Base-by-base conservation (phyloP, 305 asterid genomes). In the Coffea humblotiana region DNA sequence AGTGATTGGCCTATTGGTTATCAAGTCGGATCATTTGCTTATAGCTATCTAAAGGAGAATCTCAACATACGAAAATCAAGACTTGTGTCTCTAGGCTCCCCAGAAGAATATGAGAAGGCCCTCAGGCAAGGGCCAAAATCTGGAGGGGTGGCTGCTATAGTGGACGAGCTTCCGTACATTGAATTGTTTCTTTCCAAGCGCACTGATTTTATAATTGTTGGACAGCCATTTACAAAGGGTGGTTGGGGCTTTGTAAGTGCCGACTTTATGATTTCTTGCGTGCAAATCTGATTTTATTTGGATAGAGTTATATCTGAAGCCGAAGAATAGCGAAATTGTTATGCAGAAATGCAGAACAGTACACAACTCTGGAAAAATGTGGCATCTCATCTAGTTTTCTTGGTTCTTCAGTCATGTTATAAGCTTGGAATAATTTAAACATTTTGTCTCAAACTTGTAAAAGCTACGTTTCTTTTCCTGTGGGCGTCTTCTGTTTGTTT, bases 171-270 rank as follows among this genome's bases (percentile, higher is more conserved):
- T 49, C 95, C 98, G 4, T 93, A 94, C 35, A 6, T 94, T 2
- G 97, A 93, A 71, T 86, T 91, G 74, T 93, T 93, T 89, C 83
- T 94, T 84, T 86, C 93, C 6, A 84, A 87, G 61, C 88, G 87
- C 56, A 88, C 91, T 90, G 87, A 87, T 80, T 94, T 90, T 88
- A 90, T 91, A 87, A 82, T 92, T 54, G 85, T 89, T 9, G 97
- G 97, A 9, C 93, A 87, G 74, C 87, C 93, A 66, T 92, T 91
- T 85, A 88, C 94, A 45, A 94, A 89, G 83, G 89, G 91, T 35
- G 91, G 94, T 79, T 94, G 97, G 98, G 98, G 97, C 14, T 94
- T 93, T 84, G 98, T 94, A 86, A 89, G 98, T 88, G 49, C 35
- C 72, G 43, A 79, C 9, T 73, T 4, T 12, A 37, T 52, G 67